Evolutionary conservation across 2,329 filamentous ascomycete genomes (phyloP).

Genomic region (Colletotrichum filicis): DNA sequence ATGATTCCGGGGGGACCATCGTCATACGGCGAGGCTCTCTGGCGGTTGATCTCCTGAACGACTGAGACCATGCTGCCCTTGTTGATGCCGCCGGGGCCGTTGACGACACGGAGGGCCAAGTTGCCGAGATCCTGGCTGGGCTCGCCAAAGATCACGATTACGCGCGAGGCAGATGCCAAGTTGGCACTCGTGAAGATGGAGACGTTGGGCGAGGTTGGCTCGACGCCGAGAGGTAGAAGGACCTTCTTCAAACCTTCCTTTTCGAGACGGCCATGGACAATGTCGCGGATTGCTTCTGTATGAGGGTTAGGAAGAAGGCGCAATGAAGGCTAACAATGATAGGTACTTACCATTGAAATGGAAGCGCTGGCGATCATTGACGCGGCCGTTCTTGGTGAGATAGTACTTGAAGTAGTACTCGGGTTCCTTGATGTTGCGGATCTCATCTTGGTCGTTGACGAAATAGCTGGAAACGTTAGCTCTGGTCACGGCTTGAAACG

Average conservation of each 20-base stretch:
- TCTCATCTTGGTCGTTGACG: slow-evolving; percentile 78
- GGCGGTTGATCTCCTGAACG: slow-evolving; percentile 56
- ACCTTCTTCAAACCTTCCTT: slow-evolving; percentile 68
- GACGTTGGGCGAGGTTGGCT: slow-evolving; percentile 64
- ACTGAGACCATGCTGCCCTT: slow-evolving; percentile 77
- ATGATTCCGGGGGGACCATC: slow-evolving; percentile 68
- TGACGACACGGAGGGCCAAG: slow-evolving; percentile 71
- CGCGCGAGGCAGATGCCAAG: slow-evolving; percentile 65
- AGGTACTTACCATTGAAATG: slow-evolving; percentile 74
- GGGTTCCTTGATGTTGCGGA: slow-evolving; percentile 76
- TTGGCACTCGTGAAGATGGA: slow-evolving; percentile 71
- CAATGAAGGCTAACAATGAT: background rate
- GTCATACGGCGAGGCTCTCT: slow-evolving; percentile 47
- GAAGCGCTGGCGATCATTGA: slow-evolving; percentile 81
- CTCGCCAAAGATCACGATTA: slow-evolving; percentile 82
- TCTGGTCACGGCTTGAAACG: no score
- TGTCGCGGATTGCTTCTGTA: slow-evolving; percentile 69
- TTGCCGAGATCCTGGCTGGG: slow-evolving; percentile 75
- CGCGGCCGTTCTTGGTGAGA: slow-evolving; percentile 77
- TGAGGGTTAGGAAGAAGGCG: slow-evolving; percentile 28
- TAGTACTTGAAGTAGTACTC: slow-evolving; percentile 80
- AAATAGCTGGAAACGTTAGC: slow-evolving; percentile 70
- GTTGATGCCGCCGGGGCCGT: slow-evolving; percentile 72
- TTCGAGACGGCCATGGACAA: slow-evolving; percentile 72
- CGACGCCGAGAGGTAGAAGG: slow-evolving; percentile 68